Percentiles rank a stretch among this genome's conserved stretches.
phyloP scores from a whole-genome alignment of 495 filamentous ascomycete genomes.

The Mycothermus thermophilus region DNA sequence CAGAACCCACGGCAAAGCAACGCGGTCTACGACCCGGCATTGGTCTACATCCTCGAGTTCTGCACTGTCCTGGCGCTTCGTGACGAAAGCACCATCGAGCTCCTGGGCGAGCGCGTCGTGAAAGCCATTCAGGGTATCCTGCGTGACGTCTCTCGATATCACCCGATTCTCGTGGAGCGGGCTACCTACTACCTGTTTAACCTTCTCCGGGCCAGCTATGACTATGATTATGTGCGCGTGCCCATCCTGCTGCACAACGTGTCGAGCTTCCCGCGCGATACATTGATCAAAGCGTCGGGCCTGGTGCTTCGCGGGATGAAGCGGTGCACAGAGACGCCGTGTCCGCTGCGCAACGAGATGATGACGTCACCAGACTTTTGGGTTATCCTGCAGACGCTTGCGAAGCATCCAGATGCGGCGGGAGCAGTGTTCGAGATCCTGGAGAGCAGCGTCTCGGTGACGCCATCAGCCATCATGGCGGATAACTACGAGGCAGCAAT shows the following conservation, averaged over 20 bases:
- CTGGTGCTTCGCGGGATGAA: slow-evolving; percentile 66
- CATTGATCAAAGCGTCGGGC: slow-evolving; percentile 58
- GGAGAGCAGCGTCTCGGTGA: slow-evolving; percentile 50
- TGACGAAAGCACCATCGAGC: slow-evolving; percentile 53
- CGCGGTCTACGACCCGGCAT: slow-evolving; percentile 69
- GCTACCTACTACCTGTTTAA: slow-evolving; percentile 76
- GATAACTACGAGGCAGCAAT: slow-evolving; percentile 91
- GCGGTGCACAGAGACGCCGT: slow-evolving; percentile 61
- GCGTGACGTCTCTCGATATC: slow-evolving; percentile 61
- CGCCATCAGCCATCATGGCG: slow-evolving; percentile 65
- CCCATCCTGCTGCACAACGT: slow-evolving; percentile 90
- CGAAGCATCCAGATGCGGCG: slow-evolving; percentile 51
- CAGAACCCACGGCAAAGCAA: slow-evolving; percentile 35
- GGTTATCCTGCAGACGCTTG: slow-evolving; percentile 71
- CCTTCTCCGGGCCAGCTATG: slow-evolving; percentile 73
- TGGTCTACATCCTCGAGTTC: slow-evolving; percentile 80
- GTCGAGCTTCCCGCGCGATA: slow-evolving; percentile 67
- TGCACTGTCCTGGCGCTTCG: slow-evolving; percentile 73
- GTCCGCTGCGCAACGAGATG: slow-evolving; percentile 73
- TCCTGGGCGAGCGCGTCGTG: slow-evolving; percentile 62
- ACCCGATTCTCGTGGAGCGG: slow-evolving; percentile 67
- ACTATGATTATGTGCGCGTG: slow-evolving; percentile 78
- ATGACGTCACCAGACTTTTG: slow-evolving; percentile 96
- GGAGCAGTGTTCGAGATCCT: slow-evolving; percentile 72
- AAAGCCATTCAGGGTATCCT: slow-evolving; percentile 69